A percentile compares a stretch with the other conserved stretches of the same genome.
phyloP scores from a whole-genome alignment of 805 yeast species.

The Kodamaea sagamina region DNA sequence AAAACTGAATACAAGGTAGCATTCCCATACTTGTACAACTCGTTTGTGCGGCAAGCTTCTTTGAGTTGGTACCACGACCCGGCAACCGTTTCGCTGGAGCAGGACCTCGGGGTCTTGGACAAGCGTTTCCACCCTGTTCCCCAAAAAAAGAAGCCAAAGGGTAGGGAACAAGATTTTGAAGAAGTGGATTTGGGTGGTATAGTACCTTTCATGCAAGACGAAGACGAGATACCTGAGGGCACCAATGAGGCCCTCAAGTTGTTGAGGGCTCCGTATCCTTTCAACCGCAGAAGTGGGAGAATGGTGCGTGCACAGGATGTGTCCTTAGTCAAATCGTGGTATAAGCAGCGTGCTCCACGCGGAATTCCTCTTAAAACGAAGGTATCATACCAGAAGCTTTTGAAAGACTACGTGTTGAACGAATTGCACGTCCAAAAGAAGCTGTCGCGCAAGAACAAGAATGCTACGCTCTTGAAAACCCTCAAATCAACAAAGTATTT shows the following conservation, averaged over 20 bases:
- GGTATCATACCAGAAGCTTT: conserved; percentile 85
- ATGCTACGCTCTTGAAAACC: conserved; percentile 57
- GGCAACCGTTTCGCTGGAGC: conserved; percentile 48
- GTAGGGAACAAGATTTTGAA: conserved; percentile 31
- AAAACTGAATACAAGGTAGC: conserved; percentile 86
- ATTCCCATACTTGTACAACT: conserved; percentile 81
- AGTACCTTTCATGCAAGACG: conserved; percentile 51
- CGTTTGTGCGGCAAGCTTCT: conserved; percentile 66
- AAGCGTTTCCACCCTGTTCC: conserved; percentile 50
- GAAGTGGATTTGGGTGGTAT: conserved; percentile 43
- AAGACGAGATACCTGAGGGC: conserved; percentile 39
- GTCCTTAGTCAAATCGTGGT: conserved; percentile 81
- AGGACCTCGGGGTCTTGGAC: conserved; percentile 32
- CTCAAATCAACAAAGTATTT: conserved; percentile 82
- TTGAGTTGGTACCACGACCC: conserved; percentile 68
- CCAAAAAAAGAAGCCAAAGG: conserved; percentile 18
- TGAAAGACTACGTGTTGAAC: conserved; percentile 73
- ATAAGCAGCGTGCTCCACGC: conserved; percentile 63
- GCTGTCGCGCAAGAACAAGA: conserved; percentile 27
- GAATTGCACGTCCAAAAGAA: conserved; percentile 49
- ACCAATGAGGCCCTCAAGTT: conserved; percentile 58
- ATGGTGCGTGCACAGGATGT: conserved; percentile 89
- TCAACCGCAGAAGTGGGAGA: conserved; percentile 69
- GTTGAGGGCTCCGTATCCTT: conserved; percentile 86
- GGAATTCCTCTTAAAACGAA: conserved; percentile 74